Percentiles rank a stretch among this genome's conserved stretches.
Evolutionary conservation across 805 yeast genomes (phyloP).

Genomic region (Sugiyamaella chiloensis): DNA sequence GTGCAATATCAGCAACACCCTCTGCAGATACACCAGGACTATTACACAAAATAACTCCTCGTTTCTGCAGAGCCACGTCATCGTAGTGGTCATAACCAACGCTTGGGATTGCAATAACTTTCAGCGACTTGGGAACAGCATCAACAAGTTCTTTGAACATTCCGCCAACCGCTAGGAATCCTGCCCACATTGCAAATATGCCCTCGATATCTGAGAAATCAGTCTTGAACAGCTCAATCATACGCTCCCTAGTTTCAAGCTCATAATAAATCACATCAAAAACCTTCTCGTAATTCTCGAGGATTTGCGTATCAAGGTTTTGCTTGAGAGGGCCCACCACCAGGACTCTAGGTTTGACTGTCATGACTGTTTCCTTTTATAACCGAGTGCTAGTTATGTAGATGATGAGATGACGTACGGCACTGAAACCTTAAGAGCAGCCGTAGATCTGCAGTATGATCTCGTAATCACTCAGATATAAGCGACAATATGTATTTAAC

Average conservation of each 20-base stretch:
- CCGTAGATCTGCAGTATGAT: no score
- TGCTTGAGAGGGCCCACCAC: constrained; percentile 1
- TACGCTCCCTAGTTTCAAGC: constrained; percentile 32
- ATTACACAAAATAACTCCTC: constrained; percentile 56
- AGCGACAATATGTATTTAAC: no score
- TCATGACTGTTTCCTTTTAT: not conserved
- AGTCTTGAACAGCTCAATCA: constrained; percentile 40
- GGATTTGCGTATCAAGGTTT: not conserved
- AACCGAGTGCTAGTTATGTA: no score
- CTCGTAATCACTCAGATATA: no score
- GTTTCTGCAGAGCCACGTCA: constrained; percentile 39
- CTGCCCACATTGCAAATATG: constrained; percentile 54
- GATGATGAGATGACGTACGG: no score
- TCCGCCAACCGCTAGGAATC: constrained; percentile 35
- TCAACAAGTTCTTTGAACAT: constrained; percentile 36
- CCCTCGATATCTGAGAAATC: constrained; percentile 46
- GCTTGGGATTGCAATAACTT: constrained; percentile 52
- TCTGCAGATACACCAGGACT: constrained; percentile 50
- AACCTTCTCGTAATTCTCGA: not conserved
- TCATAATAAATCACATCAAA: constrained; percentile 10
- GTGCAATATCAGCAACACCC: constrained; percentile 72
- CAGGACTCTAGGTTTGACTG: constrained; percentile 1
- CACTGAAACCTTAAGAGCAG: no score
- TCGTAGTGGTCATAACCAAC: constrained; percentile 60
- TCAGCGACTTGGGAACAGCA: constrained; percentile 46